Conservation (phyloP, 148 eudicot genomes). For the Camellia japonica region DNA sequence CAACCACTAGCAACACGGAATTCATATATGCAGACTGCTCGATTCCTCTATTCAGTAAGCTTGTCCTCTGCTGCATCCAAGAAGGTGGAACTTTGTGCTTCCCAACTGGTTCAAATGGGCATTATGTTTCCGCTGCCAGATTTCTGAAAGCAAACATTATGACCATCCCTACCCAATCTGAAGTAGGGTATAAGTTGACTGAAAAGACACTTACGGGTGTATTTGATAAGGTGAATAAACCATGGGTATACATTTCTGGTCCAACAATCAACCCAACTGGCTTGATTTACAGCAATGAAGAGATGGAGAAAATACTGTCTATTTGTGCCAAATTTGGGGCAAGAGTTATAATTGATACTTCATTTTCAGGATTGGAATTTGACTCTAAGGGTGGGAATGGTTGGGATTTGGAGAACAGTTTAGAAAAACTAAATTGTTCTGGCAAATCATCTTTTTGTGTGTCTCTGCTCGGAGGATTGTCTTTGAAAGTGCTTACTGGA, state of each 20-base stretch:
- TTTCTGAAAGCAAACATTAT: conserved; percentile 68
- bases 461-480: conserved; percentile 79
- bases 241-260: conserved; percentile 92
- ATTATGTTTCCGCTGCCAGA: conserved; percentile 77
- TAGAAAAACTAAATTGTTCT: conserved; percentile 49
- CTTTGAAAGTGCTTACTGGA: conserved; percentile 79
- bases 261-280: conserved; percentile 93
- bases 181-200: conserved; percentile 70
- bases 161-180: conserved; percentile 52
- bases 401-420: conserved; percentile 69
- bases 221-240: conserved; percentile 58
- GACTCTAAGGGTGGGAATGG: conserved; percentile 42
- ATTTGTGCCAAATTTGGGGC: conserved; percentile 81
- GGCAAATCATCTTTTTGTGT: conserved; percentile 52
- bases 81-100: conserved; percentile 95
- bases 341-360: conserved; percentile 81
- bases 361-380: conserved; percentile 81
- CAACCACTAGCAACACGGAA: conserved; percentile 46
- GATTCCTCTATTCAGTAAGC: conserved; percentile 76
- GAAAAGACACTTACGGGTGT: conserved; percentile 42
- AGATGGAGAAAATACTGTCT: conserved; percentile 58
- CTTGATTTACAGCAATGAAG: conserved; percentile 70
- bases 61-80: conserved; percentile 81
- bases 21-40: conserved; percentile 74
- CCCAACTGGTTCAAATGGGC: conserved; percentile 87